Conservation (phyloP, 495 filamentous ascomycete genomes). For the Podospora comata region DNA sequence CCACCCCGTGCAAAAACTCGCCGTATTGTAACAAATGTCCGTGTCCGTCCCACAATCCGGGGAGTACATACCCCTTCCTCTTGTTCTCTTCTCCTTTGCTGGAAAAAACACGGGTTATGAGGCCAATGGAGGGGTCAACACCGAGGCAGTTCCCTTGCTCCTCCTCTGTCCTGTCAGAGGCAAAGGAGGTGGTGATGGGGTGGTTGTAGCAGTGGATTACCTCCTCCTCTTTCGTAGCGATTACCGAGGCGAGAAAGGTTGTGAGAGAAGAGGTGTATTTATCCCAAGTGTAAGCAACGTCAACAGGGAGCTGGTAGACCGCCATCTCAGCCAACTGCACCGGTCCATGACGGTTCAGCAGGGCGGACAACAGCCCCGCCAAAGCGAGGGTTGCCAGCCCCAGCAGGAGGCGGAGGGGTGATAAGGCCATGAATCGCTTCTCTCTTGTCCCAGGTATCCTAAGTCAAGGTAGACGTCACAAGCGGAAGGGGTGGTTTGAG, state of each 20-base stretch:
- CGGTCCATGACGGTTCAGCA: not conserved
- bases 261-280: not conserved
- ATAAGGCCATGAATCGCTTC: not conserved
- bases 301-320: not conserved
- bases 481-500: too few relatives aligned
- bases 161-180: not conserved
- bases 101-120: not conserved
- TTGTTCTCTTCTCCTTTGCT: not conserved
- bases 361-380: not conserved
- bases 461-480: too few relatives aligned
- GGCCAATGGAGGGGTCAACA: not conserved
- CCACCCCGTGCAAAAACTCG: slow-evolving; percentile 59
- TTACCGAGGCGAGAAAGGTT: not conserved
- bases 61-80: slow-evolving; percentile 40
- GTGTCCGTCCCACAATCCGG: slow-evolving; percentile 64
- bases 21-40: slow-evolving; percentile 62
- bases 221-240: not conserved
- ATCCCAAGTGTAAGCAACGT: not conserved
- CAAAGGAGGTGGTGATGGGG: not conserved
- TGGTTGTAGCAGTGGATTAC: not conserved
- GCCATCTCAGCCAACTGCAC: not conserved
- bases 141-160: not conserved
- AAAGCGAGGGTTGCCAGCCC: not conserved
- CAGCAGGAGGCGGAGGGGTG: not conserved
- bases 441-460: too few relatives aligned